Evolutionary conservation across 345 rosid species (phyloP).

Genomic region (Carallia brachiata): DNA sequence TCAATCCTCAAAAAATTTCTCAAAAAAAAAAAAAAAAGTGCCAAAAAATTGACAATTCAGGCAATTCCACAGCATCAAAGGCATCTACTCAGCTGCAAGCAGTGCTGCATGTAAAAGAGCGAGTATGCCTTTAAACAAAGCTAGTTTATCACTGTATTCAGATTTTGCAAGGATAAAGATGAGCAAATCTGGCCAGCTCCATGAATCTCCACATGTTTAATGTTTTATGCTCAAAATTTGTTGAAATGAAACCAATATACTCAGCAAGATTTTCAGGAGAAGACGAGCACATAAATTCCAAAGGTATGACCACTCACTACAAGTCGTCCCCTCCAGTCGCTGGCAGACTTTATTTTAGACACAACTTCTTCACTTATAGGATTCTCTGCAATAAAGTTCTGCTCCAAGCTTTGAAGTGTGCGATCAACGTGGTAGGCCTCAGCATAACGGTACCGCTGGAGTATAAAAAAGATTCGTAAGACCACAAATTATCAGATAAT

Average conservation of each 20-base stretch:
- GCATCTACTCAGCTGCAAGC: not conserved
- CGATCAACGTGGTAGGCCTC: slow-evolving; percentile 78
- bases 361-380: slow-evolving; percentile 45
- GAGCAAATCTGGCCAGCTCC: slow-evolving; percentile 8
- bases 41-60: too few relatives aligned
- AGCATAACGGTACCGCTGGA: slow-evolving; percentile 84
- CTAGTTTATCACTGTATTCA: not conserved
- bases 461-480: slow-evolving; percentile 15
- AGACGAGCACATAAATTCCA: slow-evolving; percentile 5
- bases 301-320: slow-evolving; percentile 58
- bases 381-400: slow-evolving; percentile 48
- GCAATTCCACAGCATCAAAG: not conserved
- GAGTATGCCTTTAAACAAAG: not conserved
- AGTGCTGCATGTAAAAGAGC: not conserved
- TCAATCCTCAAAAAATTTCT: not conserved
- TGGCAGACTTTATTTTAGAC: slow-evolving; percentile 57
- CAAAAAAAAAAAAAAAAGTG: not conserved
- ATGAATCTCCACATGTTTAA: not conserved
- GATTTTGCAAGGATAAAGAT: not conserved
- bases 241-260: not conserved
- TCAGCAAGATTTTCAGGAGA: not conserved
- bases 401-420: slow-evolving; percentile 64
- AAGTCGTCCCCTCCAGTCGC: slow-evolving; percentile 67
- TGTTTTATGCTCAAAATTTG: not conserved
- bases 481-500: not conserved